Base-by-base conservation (phyloP, 1,284 basidiomycete genomes). In the Cyathus olla region DNA sequence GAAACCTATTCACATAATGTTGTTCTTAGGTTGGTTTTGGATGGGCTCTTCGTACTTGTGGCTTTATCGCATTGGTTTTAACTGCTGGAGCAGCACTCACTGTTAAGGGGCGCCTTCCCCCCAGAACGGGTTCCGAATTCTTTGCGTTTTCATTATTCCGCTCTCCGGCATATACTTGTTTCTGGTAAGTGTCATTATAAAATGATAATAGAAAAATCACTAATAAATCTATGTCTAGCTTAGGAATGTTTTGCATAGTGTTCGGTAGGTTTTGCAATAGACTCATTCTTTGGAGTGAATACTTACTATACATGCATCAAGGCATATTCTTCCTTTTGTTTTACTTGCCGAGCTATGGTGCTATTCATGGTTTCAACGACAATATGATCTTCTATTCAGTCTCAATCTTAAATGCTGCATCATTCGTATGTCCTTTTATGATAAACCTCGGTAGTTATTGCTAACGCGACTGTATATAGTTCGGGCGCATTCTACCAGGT, bases 351-450 rank as follows among this genome's bases (percentile, higher is more conserved):
- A 63, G 61, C 42, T 63, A 63, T 29, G 59, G 59, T 31, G 58
- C 61, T 17, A 49, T 63, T 22, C 59, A 60, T 60, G 62, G 62
- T 28, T 63, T 63, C 55, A 53, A 51, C 47, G 28, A 59, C 17
- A 63, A 63, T 35, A 63, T 63, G 59, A 63, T 56, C 13, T 63
- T 63, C 49, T 63, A 63, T 53, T 63, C 62, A 24, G 51, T 63
- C 17, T 63, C 62, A 19, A 60, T 63, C 42, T 47, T 63, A 22
- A 63, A 63, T 51, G 62, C 59, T 21, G 62, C 62, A 26, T 63
- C 62, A 31, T 57, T 63, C 47, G 59, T 63, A 51, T 49, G 59
- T 55, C 2, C 19, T 51, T 24, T 46, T 19, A 19, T 19, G n/a
- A 46, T 40, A 40, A 11, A 40, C 39, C 11, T 11, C 39, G 11